A percentile compares a stretch with the other conserved stretches of the same genome.
These are phyloP conservation scores for Fagus crenata DNA, from an alignment of 306 rosid species.

Conservation along the genomic window DNA sequence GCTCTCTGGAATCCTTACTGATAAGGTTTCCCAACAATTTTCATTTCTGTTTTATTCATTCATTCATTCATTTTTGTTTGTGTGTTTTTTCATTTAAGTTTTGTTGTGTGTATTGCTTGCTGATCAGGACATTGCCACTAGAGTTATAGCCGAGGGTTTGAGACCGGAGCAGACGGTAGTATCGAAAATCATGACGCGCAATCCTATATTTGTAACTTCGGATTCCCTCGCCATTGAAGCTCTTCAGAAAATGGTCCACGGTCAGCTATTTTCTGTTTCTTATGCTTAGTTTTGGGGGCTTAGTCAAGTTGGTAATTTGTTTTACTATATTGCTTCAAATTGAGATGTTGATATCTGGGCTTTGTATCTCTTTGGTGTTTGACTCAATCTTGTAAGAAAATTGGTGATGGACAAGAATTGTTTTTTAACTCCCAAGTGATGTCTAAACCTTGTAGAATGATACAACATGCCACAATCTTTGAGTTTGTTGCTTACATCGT, in stretches of 20 bases:
- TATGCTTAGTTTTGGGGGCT: not conserved
- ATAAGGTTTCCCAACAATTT: constrained; percentile 53
- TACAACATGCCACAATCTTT: not conserved
- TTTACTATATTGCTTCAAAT: not conserved
- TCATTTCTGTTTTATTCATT: not conserved
- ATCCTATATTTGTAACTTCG: constrained; percentile 75
- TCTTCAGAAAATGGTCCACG: constrained; percentile 90
- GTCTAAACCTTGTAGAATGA: not conserved
- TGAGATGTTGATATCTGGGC: not conserved
- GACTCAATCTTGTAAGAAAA: not conserved
- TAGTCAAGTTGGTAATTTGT: constrained; percentile 10
- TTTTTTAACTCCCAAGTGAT: not conserved
- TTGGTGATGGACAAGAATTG: no score
- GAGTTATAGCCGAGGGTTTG: constrained; percentile 90
- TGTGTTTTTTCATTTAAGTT: not conserved
- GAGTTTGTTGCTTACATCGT: not conserved
- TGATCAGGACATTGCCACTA: constrained; percentile 69
- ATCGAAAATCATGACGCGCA: constrained; percentile 86
- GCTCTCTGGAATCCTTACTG: constrained; percentile 94
- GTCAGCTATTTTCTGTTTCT: constrained; percentile 38
- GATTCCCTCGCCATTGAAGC: constrained; percentile 87
- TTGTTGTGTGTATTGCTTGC: constrained; percentile 28
- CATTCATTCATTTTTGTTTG: not conserved
- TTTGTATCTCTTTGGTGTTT: not conserved
- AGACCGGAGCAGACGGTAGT: constrained; percentile 83